Percentiles rank a stretch among this genome's conserved stretches.
Evolutionary conservation across 2,329 filamentous ascomycete genomes (phyloP).

Genomic region (Aspergillus luchuensis): DNA sequence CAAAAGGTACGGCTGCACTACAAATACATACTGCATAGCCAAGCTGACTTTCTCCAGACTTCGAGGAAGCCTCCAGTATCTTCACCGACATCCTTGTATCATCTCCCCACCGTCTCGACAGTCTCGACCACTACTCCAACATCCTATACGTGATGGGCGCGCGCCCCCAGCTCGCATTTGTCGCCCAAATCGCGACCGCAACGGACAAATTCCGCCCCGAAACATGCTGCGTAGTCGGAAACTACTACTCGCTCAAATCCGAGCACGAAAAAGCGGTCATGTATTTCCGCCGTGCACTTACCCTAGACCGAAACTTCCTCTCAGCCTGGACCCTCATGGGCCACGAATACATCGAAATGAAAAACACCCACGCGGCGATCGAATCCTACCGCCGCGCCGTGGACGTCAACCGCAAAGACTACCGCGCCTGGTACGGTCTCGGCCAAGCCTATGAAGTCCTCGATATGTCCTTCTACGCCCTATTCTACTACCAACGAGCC

Average conservation of each 20-base stretch:
- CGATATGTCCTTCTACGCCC: conserved; percentile 94
- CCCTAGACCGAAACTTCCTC: conserved; percentile 84
- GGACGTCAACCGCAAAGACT: conserved; percentile 93
- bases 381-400: conserved; percentile 95
- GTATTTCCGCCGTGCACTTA: conserved; percentile 92
- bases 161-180: conserved; percentile 84
- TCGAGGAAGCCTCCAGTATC: conserved; percentile 63
- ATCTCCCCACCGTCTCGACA: conserved; percentile 74
- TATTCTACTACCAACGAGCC: conserved; percentile 97
- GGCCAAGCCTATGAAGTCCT: conserved; percentile 97
- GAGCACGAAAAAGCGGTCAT: conserved; percentile 98
- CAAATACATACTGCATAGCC: not conserved
- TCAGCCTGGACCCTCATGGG: conserved; percentile 99
- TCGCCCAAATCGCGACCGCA: conserved; percentile 85
- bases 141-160: conserved; percentile 91
- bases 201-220: conserved; percentile 96
- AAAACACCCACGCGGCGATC: conserved; percentile 96
- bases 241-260: conserved; percentile 93
- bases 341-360: conserved; percentile 97
- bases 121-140: conserved; percentile 94
- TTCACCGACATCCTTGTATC: conserved; percentile 69
- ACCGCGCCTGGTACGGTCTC: conserved; percentile 95
- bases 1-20: conserved; percentile 56
- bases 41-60: conserved; percentile 48
- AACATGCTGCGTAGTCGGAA: conserved; percentile 94